Evolutionary conservation across 2,329 filamentous ascomycete species (phyloP), one percentile per base, ranked within the genome.

Genomic region (Phyllosticta paracitricarpa): DNA sequence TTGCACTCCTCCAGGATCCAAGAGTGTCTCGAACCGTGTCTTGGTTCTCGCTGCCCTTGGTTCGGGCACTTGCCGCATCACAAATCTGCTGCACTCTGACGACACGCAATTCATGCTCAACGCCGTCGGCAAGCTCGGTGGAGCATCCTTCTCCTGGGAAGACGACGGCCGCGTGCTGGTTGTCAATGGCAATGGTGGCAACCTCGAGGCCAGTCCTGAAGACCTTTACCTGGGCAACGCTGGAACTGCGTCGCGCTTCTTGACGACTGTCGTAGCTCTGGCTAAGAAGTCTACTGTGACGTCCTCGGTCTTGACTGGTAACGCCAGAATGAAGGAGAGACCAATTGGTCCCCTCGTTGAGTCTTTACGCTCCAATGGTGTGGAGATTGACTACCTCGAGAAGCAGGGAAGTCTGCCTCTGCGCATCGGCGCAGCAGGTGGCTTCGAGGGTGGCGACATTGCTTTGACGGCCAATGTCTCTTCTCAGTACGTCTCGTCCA

Each of bases 81-180:
- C 85, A 74, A 97, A 99, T 68, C 79, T 99, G 33, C 82, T 99
- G 10, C 93, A 97, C 75, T 97, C 94, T 0, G 94, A 97, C 68
- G 94, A 99, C 71, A 96, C 92, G 0, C 91, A 97, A 73, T 94
- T 90, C 74, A 99, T 99, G 94, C 80, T 99, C 54, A 91, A 91
- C 62, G 93, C 94, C n/a, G 86, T 99, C 62, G 83, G 84, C 26
- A 86, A 87, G 68, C 83, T 99, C 25, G 87, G 89, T 33, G 94
- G 92, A 30, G 93, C 92, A 19, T 88, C 88, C 0, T 97, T 95
- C 76, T 84, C 87, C 0, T 99, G 93, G 93, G 91, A 97, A 74
- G 89, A 97, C 58, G 89, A 91, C 62, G 94, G 94, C n/a, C 89
- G 94, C 68, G 86, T 94, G 8, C 81, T 99, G 28, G 86, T 95